A percentile compares a stretch with the other conserved stretches of the same genome.
Evolutionary conservation across 2,329 filamentous ascomycete species (phyloP).

Genomic region (Xenoacremonium recifei): DNA sequence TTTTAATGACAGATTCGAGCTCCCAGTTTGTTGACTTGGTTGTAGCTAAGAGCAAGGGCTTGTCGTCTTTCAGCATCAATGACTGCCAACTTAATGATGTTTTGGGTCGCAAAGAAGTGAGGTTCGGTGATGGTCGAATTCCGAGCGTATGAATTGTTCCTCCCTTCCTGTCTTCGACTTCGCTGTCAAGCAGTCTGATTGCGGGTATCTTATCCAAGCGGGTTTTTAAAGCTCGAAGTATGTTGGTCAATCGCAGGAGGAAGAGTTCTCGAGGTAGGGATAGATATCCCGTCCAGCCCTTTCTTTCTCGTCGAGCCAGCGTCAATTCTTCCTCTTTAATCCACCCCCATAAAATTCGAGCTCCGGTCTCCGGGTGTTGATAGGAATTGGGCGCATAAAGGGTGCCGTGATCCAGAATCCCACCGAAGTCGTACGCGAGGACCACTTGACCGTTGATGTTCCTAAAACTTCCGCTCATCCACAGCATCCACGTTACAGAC

Average conservation of each 20-base stretch:
- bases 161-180: slow-evolving; percentile 2
- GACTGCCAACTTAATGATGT: background rate
- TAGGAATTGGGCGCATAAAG: slow-evolving; percentile 48
- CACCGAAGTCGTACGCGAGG: slow-evolving; percentile 7
- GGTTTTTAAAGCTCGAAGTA: slow-evolving; percentile 35
- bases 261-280: slow-evolving; percentile 41
- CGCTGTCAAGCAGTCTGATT: slow-evolving; percentile 34
- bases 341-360: slow-evolving; percentile 45
- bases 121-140: slow-evolving; percentile 1
- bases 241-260: slow-evolving; percentile 34
- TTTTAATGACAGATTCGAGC: slow-evolving; percentile 11
- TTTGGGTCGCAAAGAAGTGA: slow-evolving; percentile 2
- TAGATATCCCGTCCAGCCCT: slow-evolving; percentile 48
- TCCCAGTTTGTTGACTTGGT: slow-evolving; percentile 11
- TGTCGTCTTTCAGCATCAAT: background rate
- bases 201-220: slow-evolving; percentile 31
- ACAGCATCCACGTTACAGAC: slow-evolving; percentile 6
- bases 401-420: slow-evolving; percentile 15
- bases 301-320: slow-evolving; percentile 34
- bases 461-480: slow-evolving; percentile 10
- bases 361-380: slow-evolving; percentile 37
- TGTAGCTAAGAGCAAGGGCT: slow-evolving; percentile 4
- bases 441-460: slow-evolving; percentile 2
- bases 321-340: slow-evolving; percentile 47
- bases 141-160: slow-evolving; percentile 3